Base-by-base conservation (phyloP, 352 stramenopile species). In the Phytophthora tubulina region DNA sequence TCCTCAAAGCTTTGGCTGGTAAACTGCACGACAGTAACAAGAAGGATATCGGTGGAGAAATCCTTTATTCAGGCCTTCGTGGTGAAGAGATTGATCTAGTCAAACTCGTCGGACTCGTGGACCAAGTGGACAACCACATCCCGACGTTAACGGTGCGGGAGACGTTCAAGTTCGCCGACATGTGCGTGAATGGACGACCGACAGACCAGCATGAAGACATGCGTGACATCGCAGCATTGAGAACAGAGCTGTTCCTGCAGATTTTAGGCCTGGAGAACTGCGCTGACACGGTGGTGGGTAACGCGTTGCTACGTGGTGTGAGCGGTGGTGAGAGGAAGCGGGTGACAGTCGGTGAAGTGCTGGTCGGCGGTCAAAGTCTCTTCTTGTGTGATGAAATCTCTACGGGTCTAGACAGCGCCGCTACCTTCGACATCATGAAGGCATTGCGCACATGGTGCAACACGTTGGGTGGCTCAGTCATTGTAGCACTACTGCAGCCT, bases 61-160 rank as follows among this genome's bases (percentile, higher is more conserved):
- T 90, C 45, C 73, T 76, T 38, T 88, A 84, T 71, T 80, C 73
- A 6, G 82, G 80, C 38, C 63, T 87, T 6, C 46, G 48, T 0
- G 85, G 63, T 6, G 80, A 82, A 8, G 71, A 84, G 36, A 90
- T 83, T 50, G 72, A 90, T 70, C 67, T 84, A 3, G 72, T 84
- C 54, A 94, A 94, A 67, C 70, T 92, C 6, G 84, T 82, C 0
- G 84, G 84, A 0, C 75, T 94, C 5, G 76, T 94, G 7, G 86
- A 92, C 49, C 86, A 80, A 56, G 81, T 75, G 27, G 96, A 99
- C 73, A 84, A 87, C 46, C 96, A 99, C 86, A 84, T 93, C 39
- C 81, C 96, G 8, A 89, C 93, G 30, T 76, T 99, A 11, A 99
- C 96, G 4, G 97, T 99, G 0, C 82, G 92, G 21, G 96, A 99